Conservation (phyloP, 805 yeast species). For the Blastobotrys parvus region DNA sequence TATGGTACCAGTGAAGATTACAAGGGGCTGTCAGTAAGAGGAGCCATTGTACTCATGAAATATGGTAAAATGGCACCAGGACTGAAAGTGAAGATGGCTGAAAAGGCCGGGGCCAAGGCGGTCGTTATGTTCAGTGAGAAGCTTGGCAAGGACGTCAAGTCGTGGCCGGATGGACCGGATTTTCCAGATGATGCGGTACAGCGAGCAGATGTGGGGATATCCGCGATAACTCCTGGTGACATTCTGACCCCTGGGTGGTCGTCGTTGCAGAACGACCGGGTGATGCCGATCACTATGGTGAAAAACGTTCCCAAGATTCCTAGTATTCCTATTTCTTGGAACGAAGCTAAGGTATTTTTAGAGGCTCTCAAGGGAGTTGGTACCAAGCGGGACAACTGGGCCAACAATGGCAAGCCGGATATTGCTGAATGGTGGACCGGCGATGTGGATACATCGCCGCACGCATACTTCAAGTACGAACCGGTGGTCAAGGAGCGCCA, state of each 20-base stretch:
- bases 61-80: constrained; percentile 44
- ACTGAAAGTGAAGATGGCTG: constrained; percentile 48
- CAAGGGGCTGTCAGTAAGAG: constrained; percentile 32
- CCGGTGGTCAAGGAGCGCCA: constrained; percentile 46
- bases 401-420: constrained; percentile 24
- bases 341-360: constrained; percentile 48
- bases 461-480: constrained; percentile 29
- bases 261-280: constrained; percentile 33
- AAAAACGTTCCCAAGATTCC: constrained; percentile 66
- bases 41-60: constrained; percentile 49
- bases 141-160: constrained; percentile 8
- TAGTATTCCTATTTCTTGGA: constrained; percentile 66
- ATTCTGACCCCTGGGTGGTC: constrained; percentile 74
- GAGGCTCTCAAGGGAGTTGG: constrained; percentile 33
- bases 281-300: constrained; percentile 38
- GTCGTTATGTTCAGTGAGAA: constrained; percentile 54
- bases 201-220: constrained; percentile 29
- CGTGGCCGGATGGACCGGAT: constrained; percentile 28
- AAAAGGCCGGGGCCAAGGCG: constrained; percentile 50
- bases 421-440: constrained; percentile 41
- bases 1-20: constrained; percentile 57
- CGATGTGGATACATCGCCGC: constrained; percentile 15
- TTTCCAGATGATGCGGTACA: constrained; percentile 41
- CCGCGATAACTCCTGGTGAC: constrained; percentile 59
- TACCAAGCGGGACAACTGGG: constrained; percentile 21